A percentile compares a stretch with the other conserved stretches of the same genome.
Conservation (phyloP, 2,329 filamentous ascomycete species). For the Gnomoniopsis smithogilvyi region DNA sequence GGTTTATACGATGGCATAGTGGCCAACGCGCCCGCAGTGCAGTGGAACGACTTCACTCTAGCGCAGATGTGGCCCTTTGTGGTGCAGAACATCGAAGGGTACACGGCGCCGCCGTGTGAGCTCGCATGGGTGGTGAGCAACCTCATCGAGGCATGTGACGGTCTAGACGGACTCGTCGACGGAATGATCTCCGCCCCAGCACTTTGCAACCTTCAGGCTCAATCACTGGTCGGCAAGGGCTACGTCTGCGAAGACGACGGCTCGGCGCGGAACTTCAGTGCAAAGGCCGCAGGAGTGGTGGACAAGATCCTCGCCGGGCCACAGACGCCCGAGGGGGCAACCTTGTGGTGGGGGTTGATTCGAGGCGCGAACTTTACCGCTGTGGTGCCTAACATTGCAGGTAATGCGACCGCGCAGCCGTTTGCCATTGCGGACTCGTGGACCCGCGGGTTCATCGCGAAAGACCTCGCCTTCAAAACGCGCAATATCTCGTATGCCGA, state of each 20-base stretch:
- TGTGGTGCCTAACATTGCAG: background rate
- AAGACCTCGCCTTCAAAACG: background rate
- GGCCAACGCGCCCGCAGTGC: background rate
- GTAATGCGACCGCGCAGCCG: background rate
- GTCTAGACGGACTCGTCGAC: background rate
- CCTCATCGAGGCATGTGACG: background rate
- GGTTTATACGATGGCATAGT: background rate
- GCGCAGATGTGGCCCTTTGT: conserved; percentile 1
- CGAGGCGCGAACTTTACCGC: background rate
- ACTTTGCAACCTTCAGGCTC: background rate
- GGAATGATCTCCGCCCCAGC: background rate
- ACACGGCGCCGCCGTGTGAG: background rate
- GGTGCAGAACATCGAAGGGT: background rate
- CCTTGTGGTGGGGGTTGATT: background rate
- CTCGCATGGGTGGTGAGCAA: background rate
- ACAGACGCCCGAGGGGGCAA: background rate
- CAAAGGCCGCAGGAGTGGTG: background rate
- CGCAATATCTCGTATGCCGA: background rate
- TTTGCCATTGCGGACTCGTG: background rate
- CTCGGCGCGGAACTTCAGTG: background rate
- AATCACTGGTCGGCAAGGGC: background rate
- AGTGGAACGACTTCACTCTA: conserved; percentile 1
- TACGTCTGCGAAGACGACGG: background rate
- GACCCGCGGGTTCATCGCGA: background rate
- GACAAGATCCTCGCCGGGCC: background rate